A percentile compares a stretch with the other conserved stretches of the same genome.
Conservation (phyloP, 2,329 filamentous ascomycete species). For the Capronia epimyces region DNA sequence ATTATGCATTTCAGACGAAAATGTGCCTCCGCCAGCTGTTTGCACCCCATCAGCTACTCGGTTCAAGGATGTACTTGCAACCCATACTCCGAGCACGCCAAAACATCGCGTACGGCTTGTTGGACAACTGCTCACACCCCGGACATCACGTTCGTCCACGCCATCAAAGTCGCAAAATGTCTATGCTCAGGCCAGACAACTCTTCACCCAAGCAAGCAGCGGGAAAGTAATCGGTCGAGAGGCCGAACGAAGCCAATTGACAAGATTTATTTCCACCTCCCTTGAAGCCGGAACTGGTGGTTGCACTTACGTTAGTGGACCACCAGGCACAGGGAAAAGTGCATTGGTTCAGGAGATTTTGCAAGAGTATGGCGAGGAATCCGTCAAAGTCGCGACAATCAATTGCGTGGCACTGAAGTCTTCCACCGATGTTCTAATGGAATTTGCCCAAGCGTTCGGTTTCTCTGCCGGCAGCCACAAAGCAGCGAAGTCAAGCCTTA, state of each 20-base stretch:
- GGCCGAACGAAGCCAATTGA: conserved; percentile 59
- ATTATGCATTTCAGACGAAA: conserved; percentile 44
- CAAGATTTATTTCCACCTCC: conserved; percentile 62
- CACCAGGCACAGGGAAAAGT: conserved; percentile 94
- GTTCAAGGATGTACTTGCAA: conserved; percentile 70
- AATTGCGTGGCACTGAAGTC: conserved; percentile 97
- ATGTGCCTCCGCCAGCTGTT: conserved; percentile 37
- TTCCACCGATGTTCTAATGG: conserved; percentile 76
- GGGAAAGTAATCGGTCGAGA: conserved; percentile 76
- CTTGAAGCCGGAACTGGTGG: conserved; percentile 59
- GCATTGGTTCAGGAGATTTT: conserved; percentile 82
- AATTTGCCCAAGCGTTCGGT: conserved; percentile 65
- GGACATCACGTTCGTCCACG: conserved; percentile 69
- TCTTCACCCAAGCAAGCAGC: conserved; percentile 75
- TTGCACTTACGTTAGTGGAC: conserved; percentile 91
- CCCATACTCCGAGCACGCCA: conserved; percentile 68
- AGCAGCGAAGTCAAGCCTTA: conserved; percentile 62
- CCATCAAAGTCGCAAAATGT: conserved; percentile 66
- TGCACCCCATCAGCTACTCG: conserved; percentile 56
- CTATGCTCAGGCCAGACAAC: conserved; percentile 79
- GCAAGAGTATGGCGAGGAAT: conserved; percentile 49
- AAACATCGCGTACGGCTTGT: conserved; percentile 75
- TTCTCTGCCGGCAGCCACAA: conserved; percentile 59
- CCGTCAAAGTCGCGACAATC: conserved; percentile 68
- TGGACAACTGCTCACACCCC: conserved; percentile 68